Conservation (phyloP, 2,329 filamentous ascomycete genomes). For the Ustulina deusta region DNA sequence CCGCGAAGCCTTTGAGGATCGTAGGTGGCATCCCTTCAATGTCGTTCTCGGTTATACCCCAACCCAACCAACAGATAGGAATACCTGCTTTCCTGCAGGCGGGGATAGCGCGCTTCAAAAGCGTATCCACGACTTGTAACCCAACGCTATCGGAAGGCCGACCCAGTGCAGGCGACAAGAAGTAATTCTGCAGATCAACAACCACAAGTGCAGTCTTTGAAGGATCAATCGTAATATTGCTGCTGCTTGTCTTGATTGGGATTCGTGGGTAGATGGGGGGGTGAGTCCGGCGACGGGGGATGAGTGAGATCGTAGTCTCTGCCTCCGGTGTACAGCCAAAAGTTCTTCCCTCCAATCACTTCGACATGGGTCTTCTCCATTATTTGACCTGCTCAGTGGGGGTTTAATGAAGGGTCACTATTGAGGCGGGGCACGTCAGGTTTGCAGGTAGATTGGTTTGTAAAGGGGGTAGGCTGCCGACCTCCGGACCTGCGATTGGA, state of each 20-base stretch:
- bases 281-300: not conserved
- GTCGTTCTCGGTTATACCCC: not conserved
- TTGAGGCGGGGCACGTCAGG: too few species aligned
- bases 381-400: too few species aligned
- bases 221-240: not conserved
- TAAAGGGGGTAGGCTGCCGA: too few species aligned
- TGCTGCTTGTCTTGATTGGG: not conserved
- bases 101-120: not conserved
- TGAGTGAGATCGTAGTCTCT: constrained; percentile 21
- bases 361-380: too few species aligned
- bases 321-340: too few species aligned
- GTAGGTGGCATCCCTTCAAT: not conserved
- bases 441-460: too few species aligned
- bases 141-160: not conserved
- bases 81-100: constrained; percentile 1
- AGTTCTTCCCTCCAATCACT: too few species aligned
- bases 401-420: too few species aligned
- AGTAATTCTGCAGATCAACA: constrained; percentile 18
- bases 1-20: not conserved
- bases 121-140: not conserved
- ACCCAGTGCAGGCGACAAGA: not conserved
- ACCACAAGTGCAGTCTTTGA: constrained; percentile 15
- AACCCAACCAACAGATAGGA: not conserved
- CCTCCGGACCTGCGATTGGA: too few species aligned
- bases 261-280: constrained; percentile 1